These are phyloP conservation scores for Coccinonectria pachysandricola DNA, from an alignment of 2,329 filamentous ascomycete species.

Conservation along the genomic window DNA sequence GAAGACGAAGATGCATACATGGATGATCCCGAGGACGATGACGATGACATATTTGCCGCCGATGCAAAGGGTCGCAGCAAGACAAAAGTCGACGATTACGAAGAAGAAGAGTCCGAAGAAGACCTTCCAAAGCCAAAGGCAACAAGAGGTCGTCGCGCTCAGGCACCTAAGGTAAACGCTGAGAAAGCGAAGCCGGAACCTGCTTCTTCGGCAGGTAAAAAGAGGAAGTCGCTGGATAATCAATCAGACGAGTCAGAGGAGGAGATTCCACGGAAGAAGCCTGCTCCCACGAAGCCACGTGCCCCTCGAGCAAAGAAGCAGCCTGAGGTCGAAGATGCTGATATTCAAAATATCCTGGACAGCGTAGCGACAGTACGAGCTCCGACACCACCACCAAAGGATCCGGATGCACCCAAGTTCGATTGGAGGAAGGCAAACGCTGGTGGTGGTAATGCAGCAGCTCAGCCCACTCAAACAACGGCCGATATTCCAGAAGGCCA, in stretches of 20 bases:
- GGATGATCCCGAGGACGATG: slow-evolving; percentile 59
- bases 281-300: slow-evolving; percentile 48
- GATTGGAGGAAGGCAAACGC: slow-evolving; percentile 58
- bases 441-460: slow-evolving; percentile 49
- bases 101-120: slow-evolving; percentile 64
- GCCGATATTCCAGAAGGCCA: slow-evolving; percentile 71
- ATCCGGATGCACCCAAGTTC: slow-evolving; percentile 64
- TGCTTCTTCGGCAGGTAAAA: slow-evolving; percentile 32
- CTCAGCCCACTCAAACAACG: slow-evolving; percentile 49
- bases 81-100: slow-evolving; percentile 63
- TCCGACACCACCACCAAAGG: slow-evolving; percentile 70
- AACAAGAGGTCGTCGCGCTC: slow-evolving; percentile 27
- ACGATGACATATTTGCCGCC: slow-evolving; percentile 74
- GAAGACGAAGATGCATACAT: slow-evolving; percentile 49
- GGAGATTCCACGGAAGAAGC: slow-evolving; percentile 49
- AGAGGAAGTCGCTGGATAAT: slow-evolving; percentile 46
- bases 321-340: slow-evolving; percentile 55
- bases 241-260: slow-evolving; percentile 49
- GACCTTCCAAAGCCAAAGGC: slow-evolving; percentile 49
- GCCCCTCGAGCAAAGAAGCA: slow-evolving; percentile 54
- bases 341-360: slow-evolving; percentile 72
- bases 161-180: too few species aligned
- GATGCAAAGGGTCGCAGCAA: slow-evolving; percentile 56
- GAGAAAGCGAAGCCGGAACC: too few species aligned
- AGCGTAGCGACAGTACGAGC: slow-evolving; percentile 74